Evolutionary conservation across 2,329 filamentous ascomycete species (phyloP), one percentile per base, ranked within the genome.

Genomic region (Cytospora schulzeri): DNA sequence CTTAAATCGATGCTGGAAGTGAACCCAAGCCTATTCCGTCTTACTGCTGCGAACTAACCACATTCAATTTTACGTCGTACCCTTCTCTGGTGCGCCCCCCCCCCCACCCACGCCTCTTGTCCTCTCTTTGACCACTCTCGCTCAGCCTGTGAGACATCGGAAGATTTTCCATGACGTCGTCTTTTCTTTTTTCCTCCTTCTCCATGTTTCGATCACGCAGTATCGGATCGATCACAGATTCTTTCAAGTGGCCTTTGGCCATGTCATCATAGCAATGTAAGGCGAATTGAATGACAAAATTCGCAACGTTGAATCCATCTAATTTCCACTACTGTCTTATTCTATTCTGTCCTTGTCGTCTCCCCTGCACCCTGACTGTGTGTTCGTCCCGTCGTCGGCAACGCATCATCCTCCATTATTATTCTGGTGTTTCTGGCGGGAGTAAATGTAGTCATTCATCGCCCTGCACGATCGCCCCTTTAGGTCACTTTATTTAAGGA

Each of bases 241-340:
- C 22, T 24, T 48, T 19, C 29, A 22, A 24, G 45, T 48, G 19
- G 41, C 45, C 31, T 15, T 55, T 22, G 24, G 24, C 59, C 17
- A 62, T 62, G 54, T 62, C 52, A 55, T 62, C 59, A 62, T 62
- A 62, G 52, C 38, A 29, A n/a, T 48, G 8, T 24, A 24, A 48
- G 45, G 6, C 3, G 7, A 19, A 11, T 3, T 11, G 8, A 48
- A 2, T 22, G 8, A 48, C 45, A 48, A 24, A 14, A 14, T 15
- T 14, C 9, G 5, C n/a, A 24, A 24, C 22, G n/a, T 9, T 24
- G 22, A 14, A 24, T 24, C 9, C 6, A 12, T n/a, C 17, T 28
- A 54, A 28, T n/a, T 8, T 35, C 15, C 26, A n/a, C 17, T 35
- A 26, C 24, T 31, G 24, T 31, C 8, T 15, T 14, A 12, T 15